phyloP scores from a whole-genome alignment of 495 filamentous ascomycete species.

The Penicillium verhagenii region DNA sequence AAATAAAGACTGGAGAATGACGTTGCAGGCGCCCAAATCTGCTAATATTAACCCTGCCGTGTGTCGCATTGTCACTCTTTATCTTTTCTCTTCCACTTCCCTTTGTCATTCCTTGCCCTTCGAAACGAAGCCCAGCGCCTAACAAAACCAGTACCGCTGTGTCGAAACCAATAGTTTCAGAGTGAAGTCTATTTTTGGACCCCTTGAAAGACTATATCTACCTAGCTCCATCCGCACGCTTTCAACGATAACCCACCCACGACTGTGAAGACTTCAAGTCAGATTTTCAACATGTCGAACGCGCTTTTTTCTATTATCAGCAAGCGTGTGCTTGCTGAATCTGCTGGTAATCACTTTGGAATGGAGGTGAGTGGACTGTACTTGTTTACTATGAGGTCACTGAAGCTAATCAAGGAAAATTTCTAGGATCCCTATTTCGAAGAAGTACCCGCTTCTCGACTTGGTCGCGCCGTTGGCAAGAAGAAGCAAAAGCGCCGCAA shows the following conservation, averaged over 20 bases:
- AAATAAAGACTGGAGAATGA: slow-evolving; percentile 2
- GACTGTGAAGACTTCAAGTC: neutral
- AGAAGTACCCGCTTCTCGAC: slow-evolving; percentile 64
- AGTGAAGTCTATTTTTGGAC: slow-evolving; percentile 19
- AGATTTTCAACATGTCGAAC: slow-evolving; percentile 45
- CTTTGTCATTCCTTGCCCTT: neutral
- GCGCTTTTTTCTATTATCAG: slow-evolving; percentile 55
- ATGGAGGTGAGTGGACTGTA: slow-evolving; percentile 51
- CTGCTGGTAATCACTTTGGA: slow-evolving; percentile 65
- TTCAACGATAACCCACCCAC: slow-evolving; percentile 10
- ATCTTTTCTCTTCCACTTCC: neutral
- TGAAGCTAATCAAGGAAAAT: slow-evolving; percentile 3
- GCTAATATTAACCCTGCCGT: neutral
- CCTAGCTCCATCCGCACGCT: slow-evolving; percentile 3
- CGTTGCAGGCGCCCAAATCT: slow-evolving; percentile 2
- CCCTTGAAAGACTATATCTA: slow-evolving; percentile 20
- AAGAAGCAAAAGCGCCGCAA: slow-evolving; percentile 69
- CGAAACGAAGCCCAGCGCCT: slow-evolving; percentile 2
- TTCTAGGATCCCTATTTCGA: slow-evolving; percentile 71
- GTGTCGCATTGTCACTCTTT: neutral
- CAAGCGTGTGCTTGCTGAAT: slow-evolving; percentile 66
- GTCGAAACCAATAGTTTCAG: slow-evolving; percentile 2
- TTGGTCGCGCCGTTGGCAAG: slow-evolving; percentile 54
- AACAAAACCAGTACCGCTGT: slow-evolving; percentile 14
- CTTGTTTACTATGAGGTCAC: neutral